phyloP scores from a whole-genome alignment of 306 rosid species.

The Amphicarpaea edgeworthii region DNA sequence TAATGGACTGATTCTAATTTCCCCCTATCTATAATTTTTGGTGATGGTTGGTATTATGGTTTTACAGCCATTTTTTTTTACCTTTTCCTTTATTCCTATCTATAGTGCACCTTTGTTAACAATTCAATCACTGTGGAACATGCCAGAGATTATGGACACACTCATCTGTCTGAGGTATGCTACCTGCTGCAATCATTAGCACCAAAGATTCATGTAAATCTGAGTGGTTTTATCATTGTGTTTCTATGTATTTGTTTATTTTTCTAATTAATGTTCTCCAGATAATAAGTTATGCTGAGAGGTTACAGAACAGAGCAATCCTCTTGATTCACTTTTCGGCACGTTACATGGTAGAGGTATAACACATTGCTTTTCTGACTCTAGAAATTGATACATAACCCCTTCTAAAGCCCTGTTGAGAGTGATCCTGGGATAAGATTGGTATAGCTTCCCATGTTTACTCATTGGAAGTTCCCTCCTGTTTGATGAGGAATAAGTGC shows the following conservation, averaged over 20 bases:
- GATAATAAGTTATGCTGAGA: slow-evolving; percentile 74
- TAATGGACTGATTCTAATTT: slow-evolving; percentile 1
- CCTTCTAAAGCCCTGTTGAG: slow-evolving; percentile 3
- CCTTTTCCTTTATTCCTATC: slow-evolving; percentile 23
- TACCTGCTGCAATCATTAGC: slow-evolving; percentile 26
- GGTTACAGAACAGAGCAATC: slow-evolving; percentile 79
- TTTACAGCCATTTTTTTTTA: slow-evolving; percentile 8
- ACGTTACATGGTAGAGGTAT: slow-evolving; percentile 72
- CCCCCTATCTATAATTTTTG: background rate
- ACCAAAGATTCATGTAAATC: slow-evolving; percentile 5
- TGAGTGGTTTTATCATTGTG: slow-evolving; percentile 10
- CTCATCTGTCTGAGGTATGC: slow-evolving; percentile 84
- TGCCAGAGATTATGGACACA: slow-evolving; percentile 90
- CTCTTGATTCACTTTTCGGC: slow-evolving; percentile 96
- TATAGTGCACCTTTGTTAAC: slow-evolving; percentile 82
- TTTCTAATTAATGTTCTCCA: slow-evolving; percentile 47
- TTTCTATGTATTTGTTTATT: slow-evolving; percentile 15
- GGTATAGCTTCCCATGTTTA: slow-evolving; percentile 15
- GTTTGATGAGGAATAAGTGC: slow-evolving; percentile 1
- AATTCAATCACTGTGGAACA: slow-evolving; percentile 74
- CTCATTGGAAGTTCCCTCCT: slow-evolving; percentile 10
- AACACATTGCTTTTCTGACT: background rate
- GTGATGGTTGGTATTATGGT: slow-evolving; percentile 18
- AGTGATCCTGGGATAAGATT: background rate
- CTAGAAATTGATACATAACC: slow-evolving; percentile 25